phyloP scores from a whole-genome alignment of 2,329 filamentous ascomycete species.

The Beauveria pseudobassiana region DNA sequence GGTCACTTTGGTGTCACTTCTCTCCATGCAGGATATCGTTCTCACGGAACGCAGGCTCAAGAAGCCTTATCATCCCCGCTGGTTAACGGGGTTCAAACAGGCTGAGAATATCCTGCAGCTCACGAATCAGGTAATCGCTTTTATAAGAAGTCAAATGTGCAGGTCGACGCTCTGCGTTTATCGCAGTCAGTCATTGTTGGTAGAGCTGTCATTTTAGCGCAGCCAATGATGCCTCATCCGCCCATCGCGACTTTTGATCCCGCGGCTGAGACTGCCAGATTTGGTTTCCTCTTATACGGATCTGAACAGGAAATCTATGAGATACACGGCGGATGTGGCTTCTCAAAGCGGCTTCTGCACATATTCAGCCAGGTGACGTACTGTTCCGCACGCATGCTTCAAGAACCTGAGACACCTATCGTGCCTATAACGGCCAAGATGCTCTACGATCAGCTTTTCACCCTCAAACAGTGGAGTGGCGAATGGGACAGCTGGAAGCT shows the following conservation, averaged over 20 bases:
- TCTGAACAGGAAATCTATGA: constrained; percentile 26
- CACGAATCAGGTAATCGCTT: constrained; percentile 30
- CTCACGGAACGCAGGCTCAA: constrained; percentile 29
- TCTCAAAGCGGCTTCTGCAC: constrained; percentile 32
- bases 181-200: constrained; percentile 34
- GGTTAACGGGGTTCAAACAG: constrained; percentile 30
- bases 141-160: constrained; percentile 26
- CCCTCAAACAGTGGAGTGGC: constrained; percentile 30
- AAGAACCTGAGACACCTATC: constrained; percentile 25
- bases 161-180: constrained; percentile 26
- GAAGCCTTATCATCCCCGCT: constrained; percentile 26
- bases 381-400: constrained; percentile 26
- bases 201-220: constrained; percentile 31
- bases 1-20: constrained; percentile 29
- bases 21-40: constrained; percentile 34
- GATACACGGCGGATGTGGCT: constrained; percentile 35
- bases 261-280: constrained; percentile 23
- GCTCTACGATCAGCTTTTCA: constrained; percentile 20
- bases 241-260: constrained; percentile 21
- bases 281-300: constrained; percentile 33
- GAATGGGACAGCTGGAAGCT: constrained; percentile 20
- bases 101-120: constrained; percentile 27
- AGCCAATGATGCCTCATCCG: constrained; percentile 30
- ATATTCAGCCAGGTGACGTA: constrained; percentile 31
- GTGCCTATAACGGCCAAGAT: constrained; percentile 24